These are phyloP conservation scores for Ceratocystis albifundus DNA, from an alignment of 2,329 filamentous ascomycete genomes.

Conservation along the genomic window DNA sequence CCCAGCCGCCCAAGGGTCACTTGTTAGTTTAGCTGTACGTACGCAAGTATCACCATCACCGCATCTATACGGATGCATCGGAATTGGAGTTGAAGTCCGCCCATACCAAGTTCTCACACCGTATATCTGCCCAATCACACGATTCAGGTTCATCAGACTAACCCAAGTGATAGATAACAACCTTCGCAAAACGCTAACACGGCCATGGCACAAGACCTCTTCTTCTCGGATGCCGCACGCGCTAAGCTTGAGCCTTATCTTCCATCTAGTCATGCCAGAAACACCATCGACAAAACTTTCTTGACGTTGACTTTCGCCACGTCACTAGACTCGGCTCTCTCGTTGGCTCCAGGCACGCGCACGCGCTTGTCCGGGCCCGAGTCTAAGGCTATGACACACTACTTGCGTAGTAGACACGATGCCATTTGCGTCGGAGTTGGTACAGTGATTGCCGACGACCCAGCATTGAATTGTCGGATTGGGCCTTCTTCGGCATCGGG, in stretches of 20 bases:
- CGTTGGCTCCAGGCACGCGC: slow-evolving; percentile 65
- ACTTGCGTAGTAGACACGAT: slow-evolving; percentile 68
- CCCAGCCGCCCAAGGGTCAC: too few relatives aligned
- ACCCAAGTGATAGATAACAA: neutral
- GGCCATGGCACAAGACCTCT: slow-evolving; percentile 31
- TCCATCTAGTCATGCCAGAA: slow-evolving; percentile 25
- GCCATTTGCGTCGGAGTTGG: slow-evolving; percentile 77
- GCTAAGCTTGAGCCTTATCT: slow-evolving; percentile 30
- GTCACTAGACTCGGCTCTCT: slow-evolving; percentile 72
- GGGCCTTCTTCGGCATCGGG: slow-evolving; percentile 31
- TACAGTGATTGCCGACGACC: slow-evolving; percentile 75
- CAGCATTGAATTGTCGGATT: slow-evolving; percentile 71
- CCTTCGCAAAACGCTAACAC: neutral
- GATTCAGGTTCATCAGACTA: neutral
- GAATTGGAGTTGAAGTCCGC: too few relatives aligned
- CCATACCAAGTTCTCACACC: too few relatives aligned
- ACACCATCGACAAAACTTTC: slow-evolving; percentile 30
- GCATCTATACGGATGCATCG: too few relatives aligned
- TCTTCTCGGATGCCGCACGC: slow-evolving; percentile 29
- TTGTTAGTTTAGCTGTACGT: too few relatives aligned
- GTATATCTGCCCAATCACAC: too few relatives aligned
- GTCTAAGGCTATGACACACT: slow-evolving; percentile 89
- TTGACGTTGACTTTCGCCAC: slow-evolving; percentile 83
- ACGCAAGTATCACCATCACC: too few relatives aligned
- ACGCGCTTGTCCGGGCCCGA: slow-evolving; percentile 71